These are phyloP conservation scores for Neophaeococcomyces mojaviensis DNA, from an alignment of 2,329 filamentous ascomycete species.

Conservation along the genomic window DNA sequence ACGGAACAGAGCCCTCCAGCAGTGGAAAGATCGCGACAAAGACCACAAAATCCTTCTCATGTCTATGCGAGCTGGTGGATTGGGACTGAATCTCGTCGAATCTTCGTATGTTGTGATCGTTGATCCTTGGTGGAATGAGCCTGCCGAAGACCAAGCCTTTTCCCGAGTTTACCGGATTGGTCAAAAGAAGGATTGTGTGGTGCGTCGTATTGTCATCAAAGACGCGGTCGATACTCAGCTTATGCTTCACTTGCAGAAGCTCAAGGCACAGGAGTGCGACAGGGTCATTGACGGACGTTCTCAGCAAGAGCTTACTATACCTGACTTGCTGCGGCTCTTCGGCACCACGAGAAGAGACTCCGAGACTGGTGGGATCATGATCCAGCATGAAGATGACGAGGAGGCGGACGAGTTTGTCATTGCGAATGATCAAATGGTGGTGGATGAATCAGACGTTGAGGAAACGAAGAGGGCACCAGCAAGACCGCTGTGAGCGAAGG, in stretches of 20 bases:
- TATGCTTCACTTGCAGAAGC: constrained; percentile 48
- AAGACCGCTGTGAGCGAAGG: background rate
- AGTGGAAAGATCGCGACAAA: constrained; percentile 36
- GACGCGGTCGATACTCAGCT: constrained; percentile 50
- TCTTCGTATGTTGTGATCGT: constrained; percentile 52
- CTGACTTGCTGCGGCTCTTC: constrained; percentile 25
- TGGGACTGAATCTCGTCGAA: constrained; percentile 53
- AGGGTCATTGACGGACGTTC: constrained; percentile 13
- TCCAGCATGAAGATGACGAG: constrained; percentile 14
- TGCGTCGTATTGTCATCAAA: constrained; percentile 50
- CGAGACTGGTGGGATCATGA: constrained; percentile 15
- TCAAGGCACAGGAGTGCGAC: constrained; percentile 44
- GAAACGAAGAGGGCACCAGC: constrained; percentile 1
- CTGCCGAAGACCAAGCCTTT: constrained; percentile 55
- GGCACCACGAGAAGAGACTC: constrained; percentile 12
- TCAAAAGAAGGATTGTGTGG: constrained; percentile 52
- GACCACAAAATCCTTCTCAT: constrained; percentile 45
- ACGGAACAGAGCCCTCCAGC: constrained; percentile 40
- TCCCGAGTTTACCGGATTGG: constrained; percentile 42
- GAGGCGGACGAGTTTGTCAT: constrained; percentile 6
- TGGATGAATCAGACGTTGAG: constrained; percentile 2
- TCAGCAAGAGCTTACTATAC: constrained; percentile 14
- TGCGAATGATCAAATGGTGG: background rate
- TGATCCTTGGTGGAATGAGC: constrained; percentile 57
- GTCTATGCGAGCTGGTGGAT: constrained; percentile 50